phyloP scores from a whole-genome alignment of 176 grass and related monocot species.

The Oryza punctata region DNA sequence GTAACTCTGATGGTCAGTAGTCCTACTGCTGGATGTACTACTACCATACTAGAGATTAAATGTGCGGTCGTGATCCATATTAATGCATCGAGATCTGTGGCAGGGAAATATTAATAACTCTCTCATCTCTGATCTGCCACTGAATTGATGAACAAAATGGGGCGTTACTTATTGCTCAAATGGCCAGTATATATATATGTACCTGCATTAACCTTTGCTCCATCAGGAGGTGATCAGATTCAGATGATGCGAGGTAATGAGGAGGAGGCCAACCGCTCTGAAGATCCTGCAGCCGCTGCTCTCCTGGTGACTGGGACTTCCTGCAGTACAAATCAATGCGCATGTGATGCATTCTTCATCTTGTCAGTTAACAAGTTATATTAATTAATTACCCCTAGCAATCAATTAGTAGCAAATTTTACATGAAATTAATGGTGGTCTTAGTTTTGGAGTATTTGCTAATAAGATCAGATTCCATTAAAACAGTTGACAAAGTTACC shows the following conservation, averaged over 20 bases:
- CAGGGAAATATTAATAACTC: background rate
- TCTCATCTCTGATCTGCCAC: background rate
- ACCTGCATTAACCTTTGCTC: slow-evolving; percentile 6
- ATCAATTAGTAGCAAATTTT: too few relatives aligned
- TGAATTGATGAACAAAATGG: background rate
- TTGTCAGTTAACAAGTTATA: background rate
- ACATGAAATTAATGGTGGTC: background rate
- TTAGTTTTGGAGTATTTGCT: too few relatives aligned
- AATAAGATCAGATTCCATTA: too few relatives aligned
- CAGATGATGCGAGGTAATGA: background rate
- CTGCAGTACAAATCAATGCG: slow-evolving; percentile 33
- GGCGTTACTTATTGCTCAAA: background rate
- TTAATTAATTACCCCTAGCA: too few relatives aligned
- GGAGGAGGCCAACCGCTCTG: slow-evolving; percentile 22
- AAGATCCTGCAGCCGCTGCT: slow-evolving; percentile 22
- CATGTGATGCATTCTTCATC: background rate
- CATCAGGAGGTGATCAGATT: slow-evolving; percentile 9
- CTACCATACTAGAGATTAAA: background rate
- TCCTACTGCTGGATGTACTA: background rate
- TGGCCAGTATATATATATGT: background rate
- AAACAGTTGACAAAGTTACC: too few relatives aligned
- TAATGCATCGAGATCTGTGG: background rate
- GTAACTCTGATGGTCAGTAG: background rate
- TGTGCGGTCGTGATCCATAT: slow-evolving; percentile 26
- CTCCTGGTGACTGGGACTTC: slow-evolving; percentile 38